Conservation (phyloP, 331 rosid genomes). For the Quercus tomentella region DNA sequence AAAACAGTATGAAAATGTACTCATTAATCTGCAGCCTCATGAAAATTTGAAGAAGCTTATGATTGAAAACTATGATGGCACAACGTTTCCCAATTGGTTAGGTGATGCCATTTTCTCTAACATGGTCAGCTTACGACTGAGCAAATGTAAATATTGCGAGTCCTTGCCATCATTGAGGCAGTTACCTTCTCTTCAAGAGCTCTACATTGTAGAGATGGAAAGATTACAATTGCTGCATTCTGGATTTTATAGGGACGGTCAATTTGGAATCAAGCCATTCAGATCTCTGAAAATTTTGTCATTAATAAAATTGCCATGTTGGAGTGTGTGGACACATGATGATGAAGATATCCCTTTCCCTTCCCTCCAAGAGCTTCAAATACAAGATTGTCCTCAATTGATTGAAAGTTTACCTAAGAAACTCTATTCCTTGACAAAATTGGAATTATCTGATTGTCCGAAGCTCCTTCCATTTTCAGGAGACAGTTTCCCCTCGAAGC, state of each 20-base stretch:
- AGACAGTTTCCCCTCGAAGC: too few species aligned
- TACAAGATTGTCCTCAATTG: neutral
- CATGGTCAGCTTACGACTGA: constrained; percentile 1
- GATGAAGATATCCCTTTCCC: neutral
- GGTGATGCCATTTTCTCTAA: constrained; percentile 8
- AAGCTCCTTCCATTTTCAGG: neutral
- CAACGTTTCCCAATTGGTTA: constrained; percentile 22
- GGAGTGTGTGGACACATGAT: constrained; percentile 9
- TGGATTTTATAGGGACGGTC: constrained; percentile 6
- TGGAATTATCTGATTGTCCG: constrained; percentile 3
- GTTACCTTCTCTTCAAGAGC: constrained; percentile 18
- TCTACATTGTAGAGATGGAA: constrained; percentile 2
- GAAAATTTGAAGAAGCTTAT: constrained; percentile 8
- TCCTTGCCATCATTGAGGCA: constrained; percentile 25
- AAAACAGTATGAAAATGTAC: neutral
- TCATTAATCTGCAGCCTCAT: constrained; percentile 13
- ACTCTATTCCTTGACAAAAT: neutral
- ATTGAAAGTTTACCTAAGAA: neutral
- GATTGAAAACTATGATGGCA: constrained; percentile 19
- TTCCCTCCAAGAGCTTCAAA: neutral
- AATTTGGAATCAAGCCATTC: neutral
- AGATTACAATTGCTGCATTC: neutral
- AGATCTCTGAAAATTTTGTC: constrained; percentile 9
- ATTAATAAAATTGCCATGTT: constrained; percentile 11
- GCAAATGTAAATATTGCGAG: constrained; percentile 1